Evolutionary conservation across 805 yeast species (phyloP), one percentile per base, ranked within the genome.

Genomic region (Schizosaccharomyces pombe): DNA sequence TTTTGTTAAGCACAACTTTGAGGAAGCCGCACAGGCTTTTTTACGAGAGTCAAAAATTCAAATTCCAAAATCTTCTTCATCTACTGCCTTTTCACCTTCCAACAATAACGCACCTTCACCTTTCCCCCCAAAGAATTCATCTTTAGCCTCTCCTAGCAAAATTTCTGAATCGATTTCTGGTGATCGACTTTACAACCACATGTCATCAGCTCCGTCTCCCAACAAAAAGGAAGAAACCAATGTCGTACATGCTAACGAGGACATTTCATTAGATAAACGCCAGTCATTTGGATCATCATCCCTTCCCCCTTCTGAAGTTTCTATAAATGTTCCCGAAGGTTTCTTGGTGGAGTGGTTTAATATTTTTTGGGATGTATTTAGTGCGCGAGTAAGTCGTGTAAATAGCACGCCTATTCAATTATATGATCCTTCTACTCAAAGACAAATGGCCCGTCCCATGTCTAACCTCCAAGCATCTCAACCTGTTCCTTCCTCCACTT

Each of bases 301-400:
- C 28, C 32, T 22, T 32, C 11, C 43, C 54, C 39, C 60, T 59
- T n/a, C 66, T 37, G 43, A n/a, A n/a, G n/a, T 37, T 37, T 19
- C 66, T 33, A 75, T 82, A 74, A 91, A 85, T 62, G 81, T 93
- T 1, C 91, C 93, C 0, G 84, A 80, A 60, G 91, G 95, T 5
- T 86, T 85, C 62, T 68, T 86, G 26, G 80, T 77, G 62, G 96
- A 87, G 65, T 86, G 96, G 96, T 86, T 95, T 95, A 85, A 79
- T 70, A 78, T 87, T 16, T 87, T 86, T 64, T 87, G 95, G 95
- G 95, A 86, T 64, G 79, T 85, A 30, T 84, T 81, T 66, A 82
- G 82, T 62, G 94, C 93, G 2, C 74, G 85, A 60, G 40, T 33
- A n/a, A 47, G 57, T 28, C 40, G 28, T 28, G 47, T 24, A 14